phyloP scores from a whole-genome alignment of 441 rosid species.

The Corymbia citriodora region DNA sequence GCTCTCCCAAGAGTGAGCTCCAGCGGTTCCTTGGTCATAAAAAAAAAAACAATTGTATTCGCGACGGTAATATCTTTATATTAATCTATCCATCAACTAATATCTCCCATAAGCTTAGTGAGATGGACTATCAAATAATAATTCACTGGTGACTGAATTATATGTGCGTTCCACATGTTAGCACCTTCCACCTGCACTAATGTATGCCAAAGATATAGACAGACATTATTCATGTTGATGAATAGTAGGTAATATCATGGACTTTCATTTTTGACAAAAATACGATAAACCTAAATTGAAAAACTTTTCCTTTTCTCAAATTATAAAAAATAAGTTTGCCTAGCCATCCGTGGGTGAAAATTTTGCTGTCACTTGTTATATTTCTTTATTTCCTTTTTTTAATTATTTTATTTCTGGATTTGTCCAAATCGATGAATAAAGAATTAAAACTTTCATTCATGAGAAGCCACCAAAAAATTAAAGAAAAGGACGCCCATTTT shows the following conservation, averaged over 20 bases:
- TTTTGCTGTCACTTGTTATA: neutral
- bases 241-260: fast-evolving
- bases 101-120: neutral
- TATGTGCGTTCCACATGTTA: neutral
- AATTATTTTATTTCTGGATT: no score
- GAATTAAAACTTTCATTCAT: neutral
- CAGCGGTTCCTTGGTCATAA: no score
- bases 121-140: neutral
- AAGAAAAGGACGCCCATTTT: no score
- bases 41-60: no score
- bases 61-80: no score
- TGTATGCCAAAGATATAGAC: no score
- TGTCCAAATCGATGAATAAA: neutral
- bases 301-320: neutral
- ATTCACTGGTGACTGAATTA: neutral
- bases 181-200: no score
- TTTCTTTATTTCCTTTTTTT: neutral
- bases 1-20: no score
- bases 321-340: neutral
- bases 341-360: neutral
- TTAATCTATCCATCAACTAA: neutral
- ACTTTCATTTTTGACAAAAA: no score
- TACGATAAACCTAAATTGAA: neutral
- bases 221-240: no score
- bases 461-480: fast-evolving